Percentiles rank a stretch among this genome's conserved stretches.
Evolutionary conservation across 768 basidiomycete genomes (phyloP).

Genomic region (Austroboletus festivus): DNA sequence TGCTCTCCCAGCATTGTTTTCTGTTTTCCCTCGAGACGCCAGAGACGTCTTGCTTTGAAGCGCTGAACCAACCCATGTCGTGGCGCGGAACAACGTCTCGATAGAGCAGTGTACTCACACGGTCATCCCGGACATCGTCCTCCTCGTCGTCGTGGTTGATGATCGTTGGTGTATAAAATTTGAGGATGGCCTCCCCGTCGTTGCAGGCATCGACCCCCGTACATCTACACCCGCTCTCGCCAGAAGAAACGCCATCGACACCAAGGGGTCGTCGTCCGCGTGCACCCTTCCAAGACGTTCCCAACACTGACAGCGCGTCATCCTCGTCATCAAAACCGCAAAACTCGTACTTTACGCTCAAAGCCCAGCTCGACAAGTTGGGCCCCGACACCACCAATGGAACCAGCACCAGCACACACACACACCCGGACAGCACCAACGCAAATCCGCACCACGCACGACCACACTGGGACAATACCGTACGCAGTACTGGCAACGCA

Average conservation of each 20-base stretch:
- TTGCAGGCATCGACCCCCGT: slow-evolving; percentile 49
- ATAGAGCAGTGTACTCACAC: slow-evolving; percentile 15
- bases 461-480: slow-evolving; percentile 52
- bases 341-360: slow-evolving; percentile 59
- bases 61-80: slow-evolving; percentile 37
- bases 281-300: slow-evolving; percentile 30
- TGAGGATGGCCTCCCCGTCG: slow-evolving; percentile 29
- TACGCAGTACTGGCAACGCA: slow-evolving; percentile 51
- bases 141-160: neutral
- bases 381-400: slow-evolving; percentile 28
- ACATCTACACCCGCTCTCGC: slow-evolving; percentile 69
- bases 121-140: neutral
- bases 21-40: slow-evolving; percentile 61
- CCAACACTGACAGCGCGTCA: slow-evolving; percentile 15
- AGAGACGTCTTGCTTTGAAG: slow-evolving; percentile 36
- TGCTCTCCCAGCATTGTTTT: slow-evolving; percentile 77
- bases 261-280: slow-evolving; percentile 50
- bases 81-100: neutral
- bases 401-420: neutral
- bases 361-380: slow-evolving; percentile 53
- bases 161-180: slow-evolving; percentile 5
- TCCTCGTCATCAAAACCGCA: slow-evolving; percentile 32
- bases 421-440: too few relatives aligned
- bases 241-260: slow-evolving; percentile 43
- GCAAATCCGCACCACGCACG: neutral